phyloP scores from a whole-genome alignment of 139 green algal species.

The Chlamydomonas schloesseri region DNA sequence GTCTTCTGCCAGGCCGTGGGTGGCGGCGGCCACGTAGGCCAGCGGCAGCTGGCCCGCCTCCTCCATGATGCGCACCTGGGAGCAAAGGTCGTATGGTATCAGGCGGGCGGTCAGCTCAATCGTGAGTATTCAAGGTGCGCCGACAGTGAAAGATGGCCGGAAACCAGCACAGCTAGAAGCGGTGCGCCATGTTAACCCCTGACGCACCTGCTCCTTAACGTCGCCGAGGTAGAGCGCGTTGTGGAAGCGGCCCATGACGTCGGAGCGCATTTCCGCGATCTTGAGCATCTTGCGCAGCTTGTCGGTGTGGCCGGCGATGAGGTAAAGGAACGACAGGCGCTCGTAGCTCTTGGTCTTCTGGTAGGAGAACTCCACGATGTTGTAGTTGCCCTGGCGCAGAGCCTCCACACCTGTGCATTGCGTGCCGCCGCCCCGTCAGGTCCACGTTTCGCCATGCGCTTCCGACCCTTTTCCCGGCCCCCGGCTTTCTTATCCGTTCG shows the following conservation, averaged over 20 bases:
- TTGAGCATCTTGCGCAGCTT: conserved; percentile 93
- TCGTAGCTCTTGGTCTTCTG: conserved; percentile 99
- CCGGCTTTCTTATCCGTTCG: too few relatives aligned
- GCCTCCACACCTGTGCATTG: conserved; percentile 64
- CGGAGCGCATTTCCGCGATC: conserved; percentile 95
- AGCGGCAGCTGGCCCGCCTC: conserved; percentile 92
- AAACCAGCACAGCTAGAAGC: too few relatives aligned
- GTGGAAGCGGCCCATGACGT: conserved; percentile 97
- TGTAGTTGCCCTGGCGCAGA: conserved; percentile 91
- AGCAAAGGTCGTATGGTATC: too few relatives aligned
- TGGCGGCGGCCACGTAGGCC: conserved; percentile 93
- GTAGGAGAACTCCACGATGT: conserved; percentile 99
- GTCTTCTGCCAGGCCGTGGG: conserved; percentile 83
- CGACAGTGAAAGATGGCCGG: too few relatives aligned
- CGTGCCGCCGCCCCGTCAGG: too few relatives aligned
- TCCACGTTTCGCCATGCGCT: too few relatives aligned
- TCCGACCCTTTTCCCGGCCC: too few relatives aligned
- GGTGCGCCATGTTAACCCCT: too few relatives aligned
- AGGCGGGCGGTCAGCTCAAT: too few relatives aligned
- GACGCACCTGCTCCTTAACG: conserved; percentile 80
- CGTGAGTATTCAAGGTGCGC: background rate
- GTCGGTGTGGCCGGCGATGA: conserved; percentile 96
- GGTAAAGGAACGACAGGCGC: conserved; percentile 99
- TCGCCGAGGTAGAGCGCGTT: conserved; percentile 98
- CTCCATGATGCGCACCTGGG: conserved; percentile 86